Evolutionary conservation across 2,329 filamentous ascomycete genomes (phyloP).

Genomic region (Didymellaceae sp.): DNA sequence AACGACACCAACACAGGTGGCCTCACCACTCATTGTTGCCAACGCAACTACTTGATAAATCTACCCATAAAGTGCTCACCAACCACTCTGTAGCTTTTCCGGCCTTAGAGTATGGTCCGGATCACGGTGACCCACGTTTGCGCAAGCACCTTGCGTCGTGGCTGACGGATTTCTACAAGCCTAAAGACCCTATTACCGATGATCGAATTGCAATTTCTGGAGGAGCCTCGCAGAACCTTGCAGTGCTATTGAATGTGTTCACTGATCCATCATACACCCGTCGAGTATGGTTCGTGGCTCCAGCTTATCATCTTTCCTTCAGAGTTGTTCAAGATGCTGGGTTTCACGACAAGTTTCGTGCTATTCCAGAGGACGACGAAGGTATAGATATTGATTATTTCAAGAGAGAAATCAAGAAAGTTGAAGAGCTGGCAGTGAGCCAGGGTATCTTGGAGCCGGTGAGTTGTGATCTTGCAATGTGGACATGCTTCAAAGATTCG

Average conservation of each 20-base stretch:
- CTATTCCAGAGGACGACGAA: constrained; percentile 77
- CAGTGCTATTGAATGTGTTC: constrained; percentile 77
- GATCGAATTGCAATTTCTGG: constrained; percentile 80
- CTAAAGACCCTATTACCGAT: constrained; percentile 52
- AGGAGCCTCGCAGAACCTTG: constrained; percentile 83
- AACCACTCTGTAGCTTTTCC: constrained; percentile 65
- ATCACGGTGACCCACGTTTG: constrained; percentile 65
- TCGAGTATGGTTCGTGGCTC: constrained; percentile 80
- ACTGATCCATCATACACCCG: constrained; percentile 78
- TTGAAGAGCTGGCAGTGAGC: constrained; percentile 53
- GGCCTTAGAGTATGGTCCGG: constrained; percentile 80
- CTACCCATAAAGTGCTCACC: constrained; percentile 67
- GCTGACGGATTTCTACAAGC: constrained; percentile 69
- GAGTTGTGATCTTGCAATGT: constrained; percentile 27
- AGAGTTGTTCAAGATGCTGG: constrained; percentile 84
- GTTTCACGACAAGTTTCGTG: constrained; percentile 70
- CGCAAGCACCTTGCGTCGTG: constrained; percentile 72
- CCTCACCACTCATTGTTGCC: constrained; percentile 71
- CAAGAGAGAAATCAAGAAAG: constrained; percentile 57
- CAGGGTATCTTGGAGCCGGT: constrained; percentile 54
- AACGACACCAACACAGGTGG: constrained; percentile 61
- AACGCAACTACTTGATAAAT: constrained; percentile 64
- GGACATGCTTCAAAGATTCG: not conserved
- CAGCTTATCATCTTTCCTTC: constrained; percentile 84
- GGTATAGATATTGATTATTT: constrained; percentile 74